These are phyloP conservation scores for Wickerhamomyces sydowiorum DNA, from an alignment of 805 yeast species.

Conservation along the genomic window DNA sequence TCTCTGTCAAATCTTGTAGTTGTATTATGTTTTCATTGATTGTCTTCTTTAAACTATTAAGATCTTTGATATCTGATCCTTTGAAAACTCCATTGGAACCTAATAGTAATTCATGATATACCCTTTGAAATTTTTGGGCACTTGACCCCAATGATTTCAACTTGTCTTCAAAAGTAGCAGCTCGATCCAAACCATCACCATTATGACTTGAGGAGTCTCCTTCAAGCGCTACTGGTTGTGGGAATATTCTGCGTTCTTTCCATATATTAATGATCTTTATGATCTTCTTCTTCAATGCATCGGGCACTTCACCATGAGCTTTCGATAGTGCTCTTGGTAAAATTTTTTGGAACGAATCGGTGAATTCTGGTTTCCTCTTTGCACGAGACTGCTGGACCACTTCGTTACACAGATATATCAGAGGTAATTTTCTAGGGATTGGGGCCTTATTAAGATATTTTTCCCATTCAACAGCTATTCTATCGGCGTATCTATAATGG, in stretches of 20 bases:
- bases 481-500: conserved; percentile 52
- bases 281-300: conserved; percentile 28
- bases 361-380: conserved; percentile 51
- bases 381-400: conserved; percentile 74
- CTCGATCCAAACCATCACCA: not conserved
- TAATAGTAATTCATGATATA: conserved; percentile 16
- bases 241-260: conserved; percentile 47
- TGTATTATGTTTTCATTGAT: conserved; percentile 12
- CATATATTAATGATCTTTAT: conserved; percentile 50
- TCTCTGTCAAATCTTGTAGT: conserved; percentile 12
- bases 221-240: conserved; percentile 6
- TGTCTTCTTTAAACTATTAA: conserved; percentile 4
- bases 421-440: conserved; percentile 41
- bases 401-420: conserved; percentile 73
- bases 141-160: conserved; percentile 5
- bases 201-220: conserved; percentile 2
- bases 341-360: conserved; percentile 48
- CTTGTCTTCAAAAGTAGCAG: conserved; percentile 7
- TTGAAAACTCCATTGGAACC: conserved; percentile 13
- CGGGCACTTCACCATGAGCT: conserved; percentile 15
- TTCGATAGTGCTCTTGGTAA: conserved; percentile 36
- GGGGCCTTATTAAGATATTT: conserved; percentile 27
- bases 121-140: conserved; percentile 13
- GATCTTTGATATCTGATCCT: conserved; percentile 4
- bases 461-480: conserved; percentile 51